phyloP scores from a whole-genome alignment of 495 filamentous ascomycete species.

The Glonium stellatum region DNA sequence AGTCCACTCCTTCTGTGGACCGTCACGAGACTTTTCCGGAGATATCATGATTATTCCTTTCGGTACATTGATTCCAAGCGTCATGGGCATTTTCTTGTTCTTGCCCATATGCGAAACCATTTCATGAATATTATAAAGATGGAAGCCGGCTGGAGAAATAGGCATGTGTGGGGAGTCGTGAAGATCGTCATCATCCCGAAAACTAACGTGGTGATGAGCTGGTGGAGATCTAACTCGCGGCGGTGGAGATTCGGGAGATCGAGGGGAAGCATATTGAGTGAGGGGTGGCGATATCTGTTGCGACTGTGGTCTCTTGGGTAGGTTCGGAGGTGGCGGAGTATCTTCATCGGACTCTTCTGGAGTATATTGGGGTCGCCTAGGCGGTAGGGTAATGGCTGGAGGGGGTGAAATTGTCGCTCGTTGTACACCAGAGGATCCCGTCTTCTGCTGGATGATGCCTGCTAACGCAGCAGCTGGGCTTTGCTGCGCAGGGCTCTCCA shows the following conservation, averaged over 20 bases:
- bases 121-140: conserved; percentile 93
- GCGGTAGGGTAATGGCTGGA: conserved; percentile 37
- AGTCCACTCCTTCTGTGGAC: conserved; percentile 82
- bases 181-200: conserved; percentile 27
- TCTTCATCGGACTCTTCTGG: conserved; percentile 58
- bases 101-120: conserved; percentile 92
- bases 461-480: conserved; percentile 68
- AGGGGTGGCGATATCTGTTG: conserved; percentile 49
- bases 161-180: conserved; percentile 26
- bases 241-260: conserved; percentile 34
- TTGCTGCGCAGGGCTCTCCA: conserved; percentile 38
- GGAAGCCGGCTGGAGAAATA: conserved; percentile 69
- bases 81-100: conserved; percentile 95
- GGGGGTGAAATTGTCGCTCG: conserved; percentile 37
- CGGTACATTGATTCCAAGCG: conserved; percentile 77
- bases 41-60: conserved; percentile 87
- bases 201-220: conserved; percentile 38
- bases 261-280: conserved; percentile 45
- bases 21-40: conserved; percentile 72
- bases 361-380: conserved; percentile 46
- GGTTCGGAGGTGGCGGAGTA: conserved; percentile 49
- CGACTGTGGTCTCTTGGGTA: conserved; percentile 65
- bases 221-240: conserved; percentile 50
- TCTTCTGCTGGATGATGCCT: conserved; percentile 56
- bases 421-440: conserved; percentile 38